Conservation (phyloP, 345 rosid genomes). For the Eucalyptus sideroxylon region DNA sequence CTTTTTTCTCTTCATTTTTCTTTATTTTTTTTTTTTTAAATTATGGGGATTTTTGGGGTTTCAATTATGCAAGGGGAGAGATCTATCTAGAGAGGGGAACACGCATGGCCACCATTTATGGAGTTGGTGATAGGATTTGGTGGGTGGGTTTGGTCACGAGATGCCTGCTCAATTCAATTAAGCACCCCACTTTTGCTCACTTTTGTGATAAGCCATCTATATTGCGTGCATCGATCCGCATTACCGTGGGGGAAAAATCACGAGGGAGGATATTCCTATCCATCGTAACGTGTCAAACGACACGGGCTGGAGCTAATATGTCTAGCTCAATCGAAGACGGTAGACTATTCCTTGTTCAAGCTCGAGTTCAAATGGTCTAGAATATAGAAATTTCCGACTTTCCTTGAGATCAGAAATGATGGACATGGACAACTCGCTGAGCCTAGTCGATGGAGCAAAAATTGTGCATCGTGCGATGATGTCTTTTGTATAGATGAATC, state of each 20-base stretch:
- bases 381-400: background rate
- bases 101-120: background rate
- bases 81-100: background rate
- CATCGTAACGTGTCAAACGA: background rate
- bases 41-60: background rate
- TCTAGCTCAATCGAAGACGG: background rate
- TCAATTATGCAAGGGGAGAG: background rate
- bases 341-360: background rate
- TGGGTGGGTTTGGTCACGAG: slow-evolving; percentile 15
- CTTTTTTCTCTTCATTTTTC: background rate
- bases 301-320: background rate
- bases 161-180: background rate
- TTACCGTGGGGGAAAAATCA: background rate
- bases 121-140: background rate
- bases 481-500: background rate
- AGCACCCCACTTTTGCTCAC: background rate
- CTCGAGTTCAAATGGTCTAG: background rate
- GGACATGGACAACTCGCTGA: background rate
- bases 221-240: background rate
- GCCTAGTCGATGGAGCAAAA: background rate
- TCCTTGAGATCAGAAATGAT: background rate
- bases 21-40: background rate
- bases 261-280: background rate
- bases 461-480: background rate
- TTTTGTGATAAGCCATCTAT: background rate